Evolutionary conservation across 2,329 filamentous ascomycete genomes (phyloP).

Genomic region (Trichoderma afroharzianum): DNA sequence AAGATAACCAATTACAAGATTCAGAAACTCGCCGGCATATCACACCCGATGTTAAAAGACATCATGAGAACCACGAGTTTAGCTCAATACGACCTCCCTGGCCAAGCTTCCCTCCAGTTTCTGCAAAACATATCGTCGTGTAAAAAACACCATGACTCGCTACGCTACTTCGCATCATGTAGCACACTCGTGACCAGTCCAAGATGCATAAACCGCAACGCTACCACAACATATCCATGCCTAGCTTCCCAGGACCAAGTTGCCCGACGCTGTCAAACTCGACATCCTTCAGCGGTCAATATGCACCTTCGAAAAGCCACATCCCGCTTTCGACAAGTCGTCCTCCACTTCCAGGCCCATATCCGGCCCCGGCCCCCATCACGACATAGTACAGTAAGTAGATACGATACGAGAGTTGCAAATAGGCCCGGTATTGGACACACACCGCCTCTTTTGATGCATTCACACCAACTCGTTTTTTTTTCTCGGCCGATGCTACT

Average conservation of each 20-base stretch:
- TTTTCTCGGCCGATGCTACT: conserved; percentile 7
- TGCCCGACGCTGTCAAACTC: not conserved
- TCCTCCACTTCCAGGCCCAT: not conserved
- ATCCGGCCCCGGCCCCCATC: not conserved
- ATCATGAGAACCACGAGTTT: not conserved
- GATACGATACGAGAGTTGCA: not conserved
- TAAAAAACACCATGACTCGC: not conserved
- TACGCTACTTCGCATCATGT: not conserved
- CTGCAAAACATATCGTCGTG: not conserved
- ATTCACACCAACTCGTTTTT: not conserved
- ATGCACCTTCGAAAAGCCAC: not conserved
- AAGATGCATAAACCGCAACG: not conserved
- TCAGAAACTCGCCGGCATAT: not conserved
- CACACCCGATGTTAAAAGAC: not conserved
- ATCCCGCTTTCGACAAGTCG: not conserved
- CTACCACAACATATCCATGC: not conserved
- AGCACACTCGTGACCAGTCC: not conserved
- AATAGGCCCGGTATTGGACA: not conserved
- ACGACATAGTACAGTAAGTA: not conserved
- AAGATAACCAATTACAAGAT: not conserved
- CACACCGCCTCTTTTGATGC: conserved; percentile 1
- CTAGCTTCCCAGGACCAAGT: not conserved
- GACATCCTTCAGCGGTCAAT: not conserved
- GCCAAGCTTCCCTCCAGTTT: not conserved
- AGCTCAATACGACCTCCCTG: not conserved